These are phyloP conservation scores for Tuber borchii DNA, from an alignment of 495 filamentous ascomycete genomes.

Conservation along the genomic window DNA sequence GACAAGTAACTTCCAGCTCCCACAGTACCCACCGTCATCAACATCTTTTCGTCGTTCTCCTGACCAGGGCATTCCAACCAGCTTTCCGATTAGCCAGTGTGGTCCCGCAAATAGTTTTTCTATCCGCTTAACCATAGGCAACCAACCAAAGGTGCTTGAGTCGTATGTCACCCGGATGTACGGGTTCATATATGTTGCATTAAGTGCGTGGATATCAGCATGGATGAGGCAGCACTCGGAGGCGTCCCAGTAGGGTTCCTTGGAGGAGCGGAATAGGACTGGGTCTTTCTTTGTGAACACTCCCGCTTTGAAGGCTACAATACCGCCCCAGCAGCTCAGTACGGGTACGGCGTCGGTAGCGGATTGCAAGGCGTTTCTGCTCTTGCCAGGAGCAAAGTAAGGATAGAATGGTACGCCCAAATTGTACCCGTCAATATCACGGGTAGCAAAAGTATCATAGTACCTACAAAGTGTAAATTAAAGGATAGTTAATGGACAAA, in stretches of 20 bases:
- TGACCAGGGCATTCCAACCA: constrained; percentile 52
- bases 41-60: constrained; percentile 55
- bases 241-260: constrained; percentile 64
- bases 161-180: constrained; percentile 65
- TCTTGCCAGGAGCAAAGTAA: constrained; percentile 62
- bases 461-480: background rate
- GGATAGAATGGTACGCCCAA: constrained; percentile 68
- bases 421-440: constrained; percentile 65
- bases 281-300: constrained; percentile 49
- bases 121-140: constrained; percentile 52
- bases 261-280: constrained; percentile 59
- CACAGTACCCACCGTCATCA: constrained; percentile 56
- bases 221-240: constrained; percentile 76
- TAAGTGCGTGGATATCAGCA: constrained; percentile 57
- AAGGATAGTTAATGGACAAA: background rate
- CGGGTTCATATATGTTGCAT: constrained; percentile 64
- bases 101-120: constrained; percentile 55
- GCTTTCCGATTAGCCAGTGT: constrained; percentile 51
- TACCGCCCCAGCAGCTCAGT: constrained; percentile 74
- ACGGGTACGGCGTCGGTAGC: constrained; percentile 65
- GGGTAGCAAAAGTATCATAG: constrained; percentile 75
- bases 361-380: constrained; percentile 55
- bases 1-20: constrained; percentile 52
- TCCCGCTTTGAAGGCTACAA: constrained; percentile 68
- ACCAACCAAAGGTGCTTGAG: constrained; percentile 50